A percentile compares a stretch with the other conserved stretches of the same genome.
Conservation (phyloP, 345 rosid genomes). For the Lumnitzera racemosa region DNA sequence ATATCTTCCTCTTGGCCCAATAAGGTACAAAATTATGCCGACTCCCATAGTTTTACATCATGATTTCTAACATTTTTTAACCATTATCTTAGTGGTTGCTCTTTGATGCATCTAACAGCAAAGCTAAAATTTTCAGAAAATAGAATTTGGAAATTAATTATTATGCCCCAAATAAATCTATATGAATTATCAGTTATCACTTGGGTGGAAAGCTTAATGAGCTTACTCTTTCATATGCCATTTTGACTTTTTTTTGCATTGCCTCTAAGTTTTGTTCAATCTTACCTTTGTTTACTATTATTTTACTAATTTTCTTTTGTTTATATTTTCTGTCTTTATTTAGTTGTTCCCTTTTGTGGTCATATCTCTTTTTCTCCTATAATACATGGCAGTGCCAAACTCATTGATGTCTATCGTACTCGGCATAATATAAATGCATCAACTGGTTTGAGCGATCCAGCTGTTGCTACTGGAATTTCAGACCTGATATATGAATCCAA, state of each 20-base stretch:
- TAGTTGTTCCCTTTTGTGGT: neutral
- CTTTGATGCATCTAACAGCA: too few species aligned
- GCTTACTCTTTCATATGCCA: too few species aligned
- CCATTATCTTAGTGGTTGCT: too few species aligned
- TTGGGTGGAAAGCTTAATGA: too few species aligned
- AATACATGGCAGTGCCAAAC: slow-evolving; percentile 62
- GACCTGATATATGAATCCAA: slow-evolving; percentile 78
- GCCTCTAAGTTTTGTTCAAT: too few species aligned
- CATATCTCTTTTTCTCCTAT: neutral
- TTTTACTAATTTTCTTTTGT: neutral
- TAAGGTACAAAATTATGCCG: slow-evolving; percentile 43
- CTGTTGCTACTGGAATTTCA: slow-evolving; percentile 94
- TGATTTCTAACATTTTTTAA: neutral
- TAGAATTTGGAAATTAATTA: too few species aligned
- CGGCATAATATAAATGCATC: slow-evolving; percentile 88
- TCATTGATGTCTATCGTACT: slow-evolving; percentile 72
- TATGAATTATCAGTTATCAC: too few species aligned
- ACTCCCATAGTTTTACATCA: too few species aligned
- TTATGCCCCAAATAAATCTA: neutral
- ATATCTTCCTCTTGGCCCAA: slow-evolving; percentile 92
- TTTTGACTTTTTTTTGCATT: too few species aligned
- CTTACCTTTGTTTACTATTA: too few species aligned
- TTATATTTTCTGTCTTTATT: neutral
- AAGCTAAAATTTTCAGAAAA: too few species aligned
- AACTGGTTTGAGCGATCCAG: slow-evolving; percentile 75